Base-by-base conservation (phyloP, 176 grass and related monocot genomes). In the Leersia perrieri region DNA sequence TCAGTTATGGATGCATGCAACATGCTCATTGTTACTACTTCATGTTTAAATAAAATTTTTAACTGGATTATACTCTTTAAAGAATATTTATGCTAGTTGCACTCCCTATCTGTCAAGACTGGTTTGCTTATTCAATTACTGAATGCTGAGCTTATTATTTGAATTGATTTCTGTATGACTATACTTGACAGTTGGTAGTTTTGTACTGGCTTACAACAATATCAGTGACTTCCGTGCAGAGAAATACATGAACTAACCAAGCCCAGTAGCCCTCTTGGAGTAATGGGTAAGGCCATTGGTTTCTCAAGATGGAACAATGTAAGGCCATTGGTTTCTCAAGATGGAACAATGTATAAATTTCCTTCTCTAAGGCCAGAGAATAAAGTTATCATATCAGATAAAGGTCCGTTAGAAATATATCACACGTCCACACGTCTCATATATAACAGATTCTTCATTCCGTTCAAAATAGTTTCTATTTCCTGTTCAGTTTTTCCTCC, bases 271-370 rank as follows among this genome's bases (percentile, higher is more conserved):
- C 13, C 81, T 90, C 16, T 81, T 93, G 36, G 81, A 86, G 34
- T 62, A 12, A 61, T 38, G 84, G 81, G 70, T 81, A 88, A 70
- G 88, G 84, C n/a, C 78, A 85, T 15, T 73, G 85, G 26, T 90
- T 79, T 60, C 85, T 93, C 80, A 93, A 90, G 47, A 85, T 85
- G 67, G 78, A 93, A 85, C 82, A n/a, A n/a, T n/a, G n/a, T n/a
- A n/a, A 90, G 15, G 85, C 80, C 9, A 87, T 85, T n/a, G n/a
- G n/a, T n/a, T n/a, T n/a, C n/a, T n/a, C n/a, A n/a, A 76, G 35
- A 30, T 12, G 36, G n/a, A n/a, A 29, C 34, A 6, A 47, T 83
- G 29, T 90, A 78, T 63, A 68, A 31, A 33, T 15, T 26, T 63
- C 47, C 11, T 44, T 41, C 5, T 16, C 45, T 49, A 49, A 49